Base-by-base conservation (phyloP, 2,329 filamentous ascomycete genomes). In the Aciculosporium take region DNA sequence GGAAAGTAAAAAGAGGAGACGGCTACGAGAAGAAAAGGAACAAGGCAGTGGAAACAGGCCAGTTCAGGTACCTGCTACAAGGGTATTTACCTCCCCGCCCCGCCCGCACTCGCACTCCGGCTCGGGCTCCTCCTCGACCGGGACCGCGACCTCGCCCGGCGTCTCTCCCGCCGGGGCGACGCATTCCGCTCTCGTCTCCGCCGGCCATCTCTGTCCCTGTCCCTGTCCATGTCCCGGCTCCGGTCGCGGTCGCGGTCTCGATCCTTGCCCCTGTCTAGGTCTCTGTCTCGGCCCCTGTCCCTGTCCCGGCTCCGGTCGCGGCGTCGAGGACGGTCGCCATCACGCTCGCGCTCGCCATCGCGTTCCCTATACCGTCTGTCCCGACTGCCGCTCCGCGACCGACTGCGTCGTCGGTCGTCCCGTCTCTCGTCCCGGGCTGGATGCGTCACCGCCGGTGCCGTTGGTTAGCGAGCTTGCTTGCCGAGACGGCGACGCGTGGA, bases 331-430 rank as follows among this genome's bases (percentile, higher is more conserved):
- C 53, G 39, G 28, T 52, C 47, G 17, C 53, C 39, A 5, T 32
- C 31, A 20, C 31, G 31, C 17, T 56, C 51, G n/a, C 37, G 10
- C 6, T 57, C 55, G 2, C 60, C 44, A n/a, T 59, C 53, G 18
- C 57, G 51, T 23, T 62, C 57, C 5, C 59, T 45, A n/a, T 60
- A 53, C 12, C 61, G 54, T 21, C 52, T 48, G 15, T 59, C 59
- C 8, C 56, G 49, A 24, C 43, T 45, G 4, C 4, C 17, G 45
- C 56, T 61, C 13, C 56, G 53, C 31, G 62, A 62, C 25, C 56
- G 54, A 42, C 57, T 64, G 27, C 57, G 53, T 18, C 58, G 55
- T 18, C 62, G 53, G 12, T 63, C 61, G 9, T 65, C 61, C 13
- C 68, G 63, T 24, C 62, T 34, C 15, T 39, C 44, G n/a, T 43